These are phyloP conservation scores for Coix lacrymajobi DNA, from an alignment of 176 grass and related monocot species.

Conservation along the genomic window DNA sequence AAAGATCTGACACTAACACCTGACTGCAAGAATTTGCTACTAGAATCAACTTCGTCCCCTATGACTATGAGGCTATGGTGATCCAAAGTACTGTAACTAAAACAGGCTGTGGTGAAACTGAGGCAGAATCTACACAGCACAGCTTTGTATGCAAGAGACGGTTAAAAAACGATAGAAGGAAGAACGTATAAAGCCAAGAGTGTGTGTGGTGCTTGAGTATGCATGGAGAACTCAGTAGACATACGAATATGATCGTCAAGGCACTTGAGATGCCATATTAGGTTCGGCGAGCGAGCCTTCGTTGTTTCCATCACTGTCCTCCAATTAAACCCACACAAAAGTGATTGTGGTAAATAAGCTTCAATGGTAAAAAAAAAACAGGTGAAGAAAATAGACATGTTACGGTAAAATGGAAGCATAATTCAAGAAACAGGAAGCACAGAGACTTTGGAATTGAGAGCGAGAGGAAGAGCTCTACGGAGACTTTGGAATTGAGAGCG, in stretches of 20 bases:
- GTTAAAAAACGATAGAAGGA: neutral
- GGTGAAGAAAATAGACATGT: neutral
- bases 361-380: neutral
- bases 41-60: too few relatives aligned
- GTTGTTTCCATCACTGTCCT: conserved; percentile 42
- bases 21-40: too few relatives aligned
- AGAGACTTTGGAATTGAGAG: neutral
- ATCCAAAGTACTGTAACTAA: neutral
- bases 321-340: neutral
- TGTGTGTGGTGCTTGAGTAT: neutral
- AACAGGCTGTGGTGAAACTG: neutral
- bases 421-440: neutral
- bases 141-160: neutral
- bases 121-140: neutral
- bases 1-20: too few relatives aligned
- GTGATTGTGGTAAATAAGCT: neutral
- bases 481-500: neutral
- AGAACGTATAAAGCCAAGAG: neutral
- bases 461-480: neutral
- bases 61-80: too few relatives aligned
- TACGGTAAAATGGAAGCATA: neutral
- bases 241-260: conserved; percentile 37
- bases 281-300: conserved; percentile 53
- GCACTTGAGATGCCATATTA: conserved; percentile 30
- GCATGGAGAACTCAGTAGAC: conserved; percentile 32